These are phyloP conservation scores for Fragosphaeria purpurea DNA, from an alignment of 2,329 filamentous ascomycete genomes.

Conservation along the genomic window DNA sequence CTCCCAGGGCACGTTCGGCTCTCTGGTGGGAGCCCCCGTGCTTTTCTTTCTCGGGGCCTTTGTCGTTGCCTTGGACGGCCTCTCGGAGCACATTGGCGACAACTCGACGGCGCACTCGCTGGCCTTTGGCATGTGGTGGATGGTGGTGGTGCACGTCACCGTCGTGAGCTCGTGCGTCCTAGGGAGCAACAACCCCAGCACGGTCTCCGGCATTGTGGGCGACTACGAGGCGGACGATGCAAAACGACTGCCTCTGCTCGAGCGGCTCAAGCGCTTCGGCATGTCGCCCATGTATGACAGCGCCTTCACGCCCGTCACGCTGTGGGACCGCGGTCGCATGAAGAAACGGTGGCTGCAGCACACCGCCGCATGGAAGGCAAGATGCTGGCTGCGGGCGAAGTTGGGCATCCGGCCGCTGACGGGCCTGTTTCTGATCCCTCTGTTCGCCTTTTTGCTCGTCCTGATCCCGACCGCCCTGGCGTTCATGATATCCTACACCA, in stretches of 20 bases:
- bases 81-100: conserved; percentile 1
- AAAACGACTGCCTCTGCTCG: no score
- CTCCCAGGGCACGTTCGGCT: conserved; percentile 1
- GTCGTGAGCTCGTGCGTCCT: conserved; percentile 3
- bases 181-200: conserved; percentile 4
- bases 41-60: conserved; percentile 1
- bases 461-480: background rate
- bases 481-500: background rate
- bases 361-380: background rate
- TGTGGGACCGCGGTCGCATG: conserved; percentile 1
- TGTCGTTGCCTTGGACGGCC: background rate
- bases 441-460: background rate
- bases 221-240: background rate
- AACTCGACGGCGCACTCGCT: conserved; percentile 1
- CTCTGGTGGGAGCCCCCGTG: background rate
- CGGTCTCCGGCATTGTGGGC: conserved; percentile 1
- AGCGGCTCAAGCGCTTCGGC: background rate
- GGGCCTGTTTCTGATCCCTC: background rate
- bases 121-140: conserved; percentile 5
- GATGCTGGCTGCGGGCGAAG: background rate
- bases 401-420: background rate
- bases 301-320: conserved; percentile 1
- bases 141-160: conserved; percentile 2
- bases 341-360: conserved; percentile 1
- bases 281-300: conserved; percentile 1